Base-by-base conservation (phyloP, 148 eudicot genomes). In the Polygonum aviculare region DNA sequence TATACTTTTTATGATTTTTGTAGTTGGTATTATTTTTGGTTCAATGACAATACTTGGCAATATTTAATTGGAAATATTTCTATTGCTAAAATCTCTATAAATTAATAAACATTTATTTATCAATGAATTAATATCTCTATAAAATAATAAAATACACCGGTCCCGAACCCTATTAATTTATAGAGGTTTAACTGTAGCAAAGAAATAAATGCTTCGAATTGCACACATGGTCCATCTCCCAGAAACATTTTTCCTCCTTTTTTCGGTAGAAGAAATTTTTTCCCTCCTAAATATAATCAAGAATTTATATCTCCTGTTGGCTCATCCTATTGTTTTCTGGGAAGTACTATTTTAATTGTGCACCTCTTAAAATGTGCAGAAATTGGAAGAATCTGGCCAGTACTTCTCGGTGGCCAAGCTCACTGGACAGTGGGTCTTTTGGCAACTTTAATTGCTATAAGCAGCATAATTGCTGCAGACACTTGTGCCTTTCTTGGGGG, bases 401-500 rank as follows among this genome's bases (percentile, higher is more conserved):
- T 86, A 65, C 89, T 92, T 81, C 90, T 92, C 77, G 97, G 99
- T 74, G 99, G 97, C 48, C 97, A 80, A 78, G 84, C 90, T 74
- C 93, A 87, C 77, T 92, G 99, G 99, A 95, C 99, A 33, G 94
- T 95, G 16, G 99, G 97, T 76, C 99, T 95, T 79, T 94, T 95
- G 80, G 91, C 97, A 71, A 88, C 94, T 15, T 82, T 95, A 76
- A 84, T 89, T 82, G 85, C 93, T 57, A 62, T 95, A 70, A 89
- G 99, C 84, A 90, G 97, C 82, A 88, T 95, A 71, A 89, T 95
- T 83, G 99, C 97, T 6, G 99, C 99, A 55, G 99, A 95, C 84
- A 95, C 99, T 45, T 92, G 2, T 88, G 96, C 99, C 72, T 95
- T 92, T 81, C 79, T 87, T 81, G 97, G 97, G 63, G 99, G 99